Conservation (phyloP, 2,329 filamentous ascomycete genomes). For the Cryphonectria japonica region DNA sequence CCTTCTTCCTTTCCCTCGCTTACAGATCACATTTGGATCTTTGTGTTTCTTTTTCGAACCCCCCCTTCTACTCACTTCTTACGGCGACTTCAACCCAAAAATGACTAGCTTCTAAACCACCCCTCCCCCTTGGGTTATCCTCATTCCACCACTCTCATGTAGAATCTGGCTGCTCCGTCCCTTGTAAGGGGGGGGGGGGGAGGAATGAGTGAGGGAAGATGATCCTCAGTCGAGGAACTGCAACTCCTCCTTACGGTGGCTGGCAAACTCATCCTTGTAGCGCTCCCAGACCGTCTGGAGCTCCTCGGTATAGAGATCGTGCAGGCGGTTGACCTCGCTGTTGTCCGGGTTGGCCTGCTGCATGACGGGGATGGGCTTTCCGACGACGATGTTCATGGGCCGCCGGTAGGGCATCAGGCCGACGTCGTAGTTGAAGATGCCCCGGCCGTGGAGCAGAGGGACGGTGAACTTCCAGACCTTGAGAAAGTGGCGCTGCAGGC, state of each 20-base stretch:
- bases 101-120: no score
- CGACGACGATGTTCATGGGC: slow-evolving; percentile 87
- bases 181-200: no score
- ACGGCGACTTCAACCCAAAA: neutral
- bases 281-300: slow-evolving; percentile 73
- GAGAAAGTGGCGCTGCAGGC: slow-evolving; percentile 81
- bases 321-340: slow-evolving; percentile 78
- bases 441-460: slow-evolving; percentile 85
- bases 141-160: neutral
- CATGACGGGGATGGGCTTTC: slow-evolving; percentile 74
- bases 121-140: no score
- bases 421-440: slow-evolving; percentile 97
- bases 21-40: no score
- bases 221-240: slow-evolving; percentile 61
- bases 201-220: no score
- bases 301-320: slow-evolving; percentile 77
- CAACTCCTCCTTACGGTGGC: slow-evolving; percentile 65
- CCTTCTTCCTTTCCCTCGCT: neutral
- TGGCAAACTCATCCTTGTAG: slow-evolving; percentile 77
- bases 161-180: neutral
- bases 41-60: no score
- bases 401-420: slow-evolving; percentile 92
- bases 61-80: neutral
- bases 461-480: slow-evolving; percentile 89
- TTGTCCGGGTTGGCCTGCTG: slow-evolving; percentile 67